phyloP scores from a whole-genome alignment of 352 stramenopile species.

The Globisporangium paddicum region DNA sequence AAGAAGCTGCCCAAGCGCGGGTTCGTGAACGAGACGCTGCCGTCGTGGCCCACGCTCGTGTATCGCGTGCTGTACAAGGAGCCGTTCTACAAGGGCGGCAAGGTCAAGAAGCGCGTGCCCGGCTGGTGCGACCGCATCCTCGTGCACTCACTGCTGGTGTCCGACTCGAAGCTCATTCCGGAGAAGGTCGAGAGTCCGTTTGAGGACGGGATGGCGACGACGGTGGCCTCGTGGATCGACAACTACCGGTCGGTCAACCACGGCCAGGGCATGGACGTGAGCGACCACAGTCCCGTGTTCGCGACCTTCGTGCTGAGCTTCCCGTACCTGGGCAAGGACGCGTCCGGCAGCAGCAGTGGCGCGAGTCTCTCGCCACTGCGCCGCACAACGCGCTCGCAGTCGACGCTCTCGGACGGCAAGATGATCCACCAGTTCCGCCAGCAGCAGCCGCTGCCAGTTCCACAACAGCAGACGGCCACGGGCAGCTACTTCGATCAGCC shows the following conservation, averaged over 20 bases:
- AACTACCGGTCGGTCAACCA: slow-evolving; percentile 85
- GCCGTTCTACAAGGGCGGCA: slow-evolving; percentile 87
- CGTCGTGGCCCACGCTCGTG: slow-evolving; percentile 67
- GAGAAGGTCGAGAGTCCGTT: slow-evolving; percentile 72
- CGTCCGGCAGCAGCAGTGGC: slow-evolving; percentile 12
- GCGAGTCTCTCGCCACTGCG: slow-evolving; percentile 2
- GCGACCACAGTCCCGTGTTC: slow-evolving; percentile 78
- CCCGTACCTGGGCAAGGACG: slow-evolving; percentile 25
- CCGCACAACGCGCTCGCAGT: slow-evolving; percentile 50
- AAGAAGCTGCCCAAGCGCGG: slow-evolving; percentile 82
- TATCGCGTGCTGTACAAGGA: slow-evolving; percentile 87
- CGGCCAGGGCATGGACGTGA: slow-evolving; percentile 76
- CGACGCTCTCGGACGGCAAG: slow-evolving; percentile 25
- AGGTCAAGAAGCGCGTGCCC: slow-evolving; percentile 87
- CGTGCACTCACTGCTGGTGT: slow-evolving; percentile 74
- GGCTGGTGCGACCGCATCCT: slow-evolving; percentile 87
- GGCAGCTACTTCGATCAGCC: slow-evolving; percentile 80
- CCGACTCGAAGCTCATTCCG: slow-evolving; percentile 72
- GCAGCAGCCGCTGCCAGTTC: neutral
- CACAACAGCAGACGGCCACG: slow-evolving; percentile 19
- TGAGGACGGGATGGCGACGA: slow-evolving; percentile 10
- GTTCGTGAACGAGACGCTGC: slow-evolving; percentile 49
- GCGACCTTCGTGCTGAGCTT: slow-evolving; percentile 78
- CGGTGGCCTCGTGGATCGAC: slow-evolving; percentile 40
- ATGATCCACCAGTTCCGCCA: slow-evolving; percentile 20